Base-by-base conservation (phyloP, 495 filamentous ascomycete species). In the Clohesyomyces aquaticus region DNA sequence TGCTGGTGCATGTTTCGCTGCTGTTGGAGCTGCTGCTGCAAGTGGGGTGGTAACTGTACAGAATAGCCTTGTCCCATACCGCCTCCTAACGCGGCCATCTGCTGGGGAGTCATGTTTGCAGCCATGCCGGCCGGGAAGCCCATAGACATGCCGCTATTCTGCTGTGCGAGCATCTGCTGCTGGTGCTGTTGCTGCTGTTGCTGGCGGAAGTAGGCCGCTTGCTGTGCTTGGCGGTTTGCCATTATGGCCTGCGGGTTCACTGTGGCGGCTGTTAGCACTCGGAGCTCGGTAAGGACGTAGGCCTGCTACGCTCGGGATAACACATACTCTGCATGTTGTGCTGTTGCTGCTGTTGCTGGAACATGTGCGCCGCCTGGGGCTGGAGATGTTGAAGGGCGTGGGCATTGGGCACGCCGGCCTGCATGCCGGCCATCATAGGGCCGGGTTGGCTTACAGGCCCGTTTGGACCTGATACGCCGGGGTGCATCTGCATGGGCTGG, bases 301-400 rank as follows among this genome's bases (percentile, higher is more conserved):
- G 43, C 6, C 21, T 18, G 43, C 14, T n/a, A n/a, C n/a, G n/a
- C 43, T n/a, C 4, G 43, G 14, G 16, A 18, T n/a, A n/a, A 22
- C 10, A 58, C 55, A 47, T 56, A 71, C 49, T 78, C 76, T 42
- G 75, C 71, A 74, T 55, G 26, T n/a, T n/a, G n/a, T 71, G 67
- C 32, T 67, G 68, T 23, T 66, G 53, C 43, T 69, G 68, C 50
- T 82, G 79, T n/a, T 69, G 80, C 66, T 73, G 80, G 27, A 61
- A 63, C 50, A 65, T 46, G 1, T 76, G 74, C 2, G 72, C 68
- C 74, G 69, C 81, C 41, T 69, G 75, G 46, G 76, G 76, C 67
- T 81, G 91, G 55, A 96, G 77, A 70, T 96, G 91, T 49, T 87
- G 87, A 64, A 96, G 74, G 41, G 90, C 90, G 75, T 94, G 90